Conservation (phyloP, 768 basidiomycete species). For the Crepidotus variabilis region DNA sequence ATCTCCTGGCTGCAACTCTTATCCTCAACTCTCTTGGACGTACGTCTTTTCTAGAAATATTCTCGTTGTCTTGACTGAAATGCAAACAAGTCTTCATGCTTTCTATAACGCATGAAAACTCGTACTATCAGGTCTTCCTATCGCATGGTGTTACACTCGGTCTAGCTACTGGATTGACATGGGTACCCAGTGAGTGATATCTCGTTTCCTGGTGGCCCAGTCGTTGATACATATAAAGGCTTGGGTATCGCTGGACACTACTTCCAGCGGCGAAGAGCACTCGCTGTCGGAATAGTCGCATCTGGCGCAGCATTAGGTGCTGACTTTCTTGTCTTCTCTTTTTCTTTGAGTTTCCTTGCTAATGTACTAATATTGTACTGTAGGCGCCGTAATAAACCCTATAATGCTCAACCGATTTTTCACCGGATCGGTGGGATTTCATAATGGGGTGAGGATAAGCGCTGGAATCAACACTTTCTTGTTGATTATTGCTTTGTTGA, state of each 20-base stretch:
- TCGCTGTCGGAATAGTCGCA: constrained; percentile 49
- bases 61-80: neutral
- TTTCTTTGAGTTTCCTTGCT: neutral
- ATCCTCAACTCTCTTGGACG: no score
- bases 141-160: constrained; percentile 47
- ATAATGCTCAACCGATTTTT: constrained; percentile 54
- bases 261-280: constrained; percentile 41
- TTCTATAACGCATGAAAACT: constrained; percentile 27
- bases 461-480: constrained; percentile 27
- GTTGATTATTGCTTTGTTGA: constrained; percentile 26
- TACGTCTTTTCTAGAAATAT: constrained; percentile 22
- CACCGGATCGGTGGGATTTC: constrained; percentile 31
- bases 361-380: constrained; percentile 11
- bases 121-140: constrained; percentile 40
- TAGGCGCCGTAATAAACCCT: constrained; percentile 51
- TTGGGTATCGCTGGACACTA: constrained; percentile 50
- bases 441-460: no score
- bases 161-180: constrained; percentile 43
- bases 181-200: constrained; percentile 32
- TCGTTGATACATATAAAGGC: constrained; percentile 16
- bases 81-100: constrained; percentile 26
- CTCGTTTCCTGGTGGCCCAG: neutral
- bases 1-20: constrained; percentile 17
- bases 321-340: constrained; percentile 1
- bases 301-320: constrained; percentile 28